A percentile compares a stretch with the other conserved stretches of the same genome.
phyloP scores from a whole-genome alignment of 176 grass and related monocot genomes.

The Poa pratensis region DNA sequence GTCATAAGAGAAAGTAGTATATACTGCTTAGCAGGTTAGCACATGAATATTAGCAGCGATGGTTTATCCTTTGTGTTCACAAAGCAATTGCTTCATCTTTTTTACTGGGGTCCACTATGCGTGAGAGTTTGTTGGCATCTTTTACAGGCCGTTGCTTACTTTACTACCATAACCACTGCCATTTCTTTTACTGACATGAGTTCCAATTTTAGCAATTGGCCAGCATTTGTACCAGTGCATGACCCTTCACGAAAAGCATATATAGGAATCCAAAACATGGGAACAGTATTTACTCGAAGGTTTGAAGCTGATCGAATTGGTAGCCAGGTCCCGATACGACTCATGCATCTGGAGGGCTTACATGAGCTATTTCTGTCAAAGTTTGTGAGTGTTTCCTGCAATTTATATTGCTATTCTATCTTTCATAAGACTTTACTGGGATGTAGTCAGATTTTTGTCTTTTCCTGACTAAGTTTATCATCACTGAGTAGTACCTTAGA shows the following conservation, averaged over 20 bases:
- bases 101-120: too few species aligned
- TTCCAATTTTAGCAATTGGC: slow-evolving; percentile 85
- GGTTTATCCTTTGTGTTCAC: neutral
- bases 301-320: slow-evolving; percentile 97
- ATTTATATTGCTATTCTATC: neutral
- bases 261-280: slow-evolving; percentile 97
- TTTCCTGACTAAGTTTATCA: slow-evolving; percentile 30
- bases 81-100: neutral
- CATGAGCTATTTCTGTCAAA: slow-evolving; percentile 97
- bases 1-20: slow-evolving; percentile 5
- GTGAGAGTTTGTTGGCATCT: too few species aligned
- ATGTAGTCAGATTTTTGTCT: neutral
- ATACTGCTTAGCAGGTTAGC: slow-evolving; percentile 13
- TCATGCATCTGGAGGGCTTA: slow-evolving; percentile 98
- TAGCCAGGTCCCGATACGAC: slow-evolving; percentile 87
- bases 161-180: slow-evolving; percentile 1
- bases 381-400: slow-evolving; percentile 73
- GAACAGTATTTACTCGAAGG: slow-evolving; percentile 89
- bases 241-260: slow-evolving; percentile 94
- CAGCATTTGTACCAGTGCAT: slow-evolving; percentile 93
- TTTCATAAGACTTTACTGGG: slow-evolving; percentile 33
- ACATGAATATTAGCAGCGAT: slow-evolving; percentile 1
- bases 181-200: slow-evolving; percentile 33
- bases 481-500: neutral
- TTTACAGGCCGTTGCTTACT: neutral